Evolutionary conservation across 371 early-diverging fungal genomes (phyloP).

Genomic region (Syncephalastrum racemosum): DNA sequence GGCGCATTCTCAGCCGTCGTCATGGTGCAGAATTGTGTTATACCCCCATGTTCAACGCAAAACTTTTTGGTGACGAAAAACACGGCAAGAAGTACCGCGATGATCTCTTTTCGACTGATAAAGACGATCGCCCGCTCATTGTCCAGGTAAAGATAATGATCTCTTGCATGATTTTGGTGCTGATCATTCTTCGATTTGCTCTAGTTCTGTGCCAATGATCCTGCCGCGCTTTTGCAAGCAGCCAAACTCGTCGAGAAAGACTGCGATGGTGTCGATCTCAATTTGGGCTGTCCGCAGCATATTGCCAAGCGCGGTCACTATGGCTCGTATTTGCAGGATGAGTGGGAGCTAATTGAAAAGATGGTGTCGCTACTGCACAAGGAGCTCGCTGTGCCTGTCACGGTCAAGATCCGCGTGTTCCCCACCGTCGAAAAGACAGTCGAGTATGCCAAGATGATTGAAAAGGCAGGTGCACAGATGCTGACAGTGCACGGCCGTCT

Average conservation of each 20-base stretch:
- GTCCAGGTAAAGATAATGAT: slow-evolving; percentile 70
- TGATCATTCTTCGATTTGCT: neutral
- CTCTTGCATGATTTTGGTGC: neutral
- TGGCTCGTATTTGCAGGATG: slow-evolving; percentile 96
- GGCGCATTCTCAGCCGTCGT: slow-evolving; percentile 88
- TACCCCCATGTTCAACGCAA: slow-evolving; percentile 99
- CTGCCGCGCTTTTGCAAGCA: slow-evolving; percentile 81
- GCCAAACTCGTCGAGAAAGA: slow-evolving; percentile 82
- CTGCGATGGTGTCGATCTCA: slow-evolving; percentile 97
- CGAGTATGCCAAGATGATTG: slow-evolving; percentile 96
- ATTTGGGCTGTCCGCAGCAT: slow-evolving; percentile 96
- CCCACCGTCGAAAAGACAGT: slow-evolving; percentile 91
- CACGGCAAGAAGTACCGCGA: slow-evolving; percentile 61
- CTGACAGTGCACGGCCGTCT: slow-evolving; percentile 97
- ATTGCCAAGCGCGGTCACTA: slow-evolving; percentile 96
- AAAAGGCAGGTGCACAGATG: slow-evolving; percentile 91
- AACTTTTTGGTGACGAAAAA: slow-evolving; percentile 69
- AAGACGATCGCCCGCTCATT: slow-evolving; percentile 86
- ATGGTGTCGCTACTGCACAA: slow-evolving; percentile 78
- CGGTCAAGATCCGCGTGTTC: slow-evolving; percentile 97
- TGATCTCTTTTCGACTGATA: slow-evolving; percentile 77
- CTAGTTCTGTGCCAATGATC: slow-evolving; percentile 98
- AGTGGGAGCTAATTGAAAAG: slow-evolving; percentile 86
- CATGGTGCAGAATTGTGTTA: slow-evolving; percentile 95
- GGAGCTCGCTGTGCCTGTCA: slow-evolving; percentile 93